Evolutionary conservation across 2,329 filamentous ascomycete species (phyloP), one percentile per base, ranked within the genome.

Genomic region (Stylonectria norvegica): DNA sequence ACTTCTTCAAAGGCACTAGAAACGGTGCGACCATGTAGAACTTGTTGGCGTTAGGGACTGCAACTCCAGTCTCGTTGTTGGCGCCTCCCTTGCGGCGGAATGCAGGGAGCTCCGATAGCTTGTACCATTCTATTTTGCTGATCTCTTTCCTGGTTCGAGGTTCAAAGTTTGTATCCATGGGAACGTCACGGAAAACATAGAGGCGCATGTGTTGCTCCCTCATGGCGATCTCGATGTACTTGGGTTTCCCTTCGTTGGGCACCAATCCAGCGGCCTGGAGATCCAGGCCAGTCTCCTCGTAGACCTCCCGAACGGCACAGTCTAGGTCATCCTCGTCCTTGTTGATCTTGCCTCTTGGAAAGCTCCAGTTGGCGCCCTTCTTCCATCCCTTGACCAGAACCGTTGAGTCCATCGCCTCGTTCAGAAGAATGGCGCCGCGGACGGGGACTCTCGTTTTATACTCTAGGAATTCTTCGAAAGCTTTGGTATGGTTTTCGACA

Each of bases 21-120:
- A 98, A 98, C 0, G 91, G 90, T 0, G 89, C 89, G 14, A 98
- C 93, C 88, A 97, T 96, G 67, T 96, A 98, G 62, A 96, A 97
- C 59, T 91, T 96, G 63, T 87, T 89, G 28, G 82, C 81, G 53
- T 85, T 87, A 3, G 73, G 66, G 11, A 69, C 68, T 10, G 79
- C 66, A 20, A 68, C 66, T 10, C 77, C 73, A 36, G 83, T 75
- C 32, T 79, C 75, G 12, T 56, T 60, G 39, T 79, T 73, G 10
- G 70, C 70, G n/a, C n/a, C n/a, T 14, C 72, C 72, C 59, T 85
- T 89, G 62, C 85, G 86, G 40, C 83, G 81, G 55, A 88, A 82
- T 0, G 86, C 88, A 1, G 93, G 91, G 18, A 98, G 75, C 45
- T 96, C 89, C 0, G 85, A 86, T 28, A 98, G 71, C 53, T 83